Evolutionary conservation across 2,329 filamentous ascomycete genomes (phyloP).

Genomic region (Dactylellina haptotyla): DNA sequence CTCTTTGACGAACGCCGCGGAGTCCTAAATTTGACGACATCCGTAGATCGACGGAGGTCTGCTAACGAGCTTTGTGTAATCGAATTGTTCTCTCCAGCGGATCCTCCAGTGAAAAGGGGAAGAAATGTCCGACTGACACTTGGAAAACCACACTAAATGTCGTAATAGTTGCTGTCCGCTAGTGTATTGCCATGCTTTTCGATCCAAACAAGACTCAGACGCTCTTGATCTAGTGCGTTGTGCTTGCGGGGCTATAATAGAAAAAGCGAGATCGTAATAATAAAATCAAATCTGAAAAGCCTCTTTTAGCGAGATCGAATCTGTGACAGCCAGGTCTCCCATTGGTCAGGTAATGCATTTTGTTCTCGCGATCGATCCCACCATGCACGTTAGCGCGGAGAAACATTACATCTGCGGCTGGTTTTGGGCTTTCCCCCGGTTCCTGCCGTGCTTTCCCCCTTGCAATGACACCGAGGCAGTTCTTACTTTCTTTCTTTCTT

Average conservation of each 20-base stretch:
- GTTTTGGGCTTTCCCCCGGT: neutral
- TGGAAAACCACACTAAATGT: neutral
- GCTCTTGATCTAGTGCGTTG: no score
- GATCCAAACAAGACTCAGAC: no score
- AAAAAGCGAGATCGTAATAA: conserved; percentile 13
- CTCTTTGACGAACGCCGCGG: neutral
- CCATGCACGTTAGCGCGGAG: conserved; percentile 18
- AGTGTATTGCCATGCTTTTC: neutral
- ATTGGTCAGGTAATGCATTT: conserved; percentile 24
- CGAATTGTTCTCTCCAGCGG: neutral
- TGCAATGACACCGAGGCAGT: neutral
- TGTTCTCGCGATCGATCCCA: conserved; percentile 27
- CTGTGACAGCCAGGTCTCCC: neutral
- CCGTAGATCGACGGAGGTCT: neutral
- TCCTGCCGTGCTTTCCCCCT: neutral
- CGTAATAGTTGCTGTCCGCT: neutral
- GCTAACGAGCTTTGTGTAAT: no score
- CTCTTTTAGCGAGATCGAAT: conserved; percentile 49
- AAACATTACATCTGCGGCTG: conserved; percentile 29
- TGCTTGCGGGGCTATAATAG: conserved; percentile 4
- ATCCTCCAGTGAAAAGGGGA: neutral
- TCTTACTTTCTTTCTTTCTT: neutral
- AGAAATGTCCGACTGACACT: neutral
- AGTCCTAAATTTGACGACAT: no score
- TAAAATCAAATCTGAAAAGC: conserved; percentile 6